Evolutionary conservation across 768 basidiomycete species (phyloP), one percentile per base, ranked within the genome.

Genomic region (Naganishia vaughanmartiniae): DNA sequence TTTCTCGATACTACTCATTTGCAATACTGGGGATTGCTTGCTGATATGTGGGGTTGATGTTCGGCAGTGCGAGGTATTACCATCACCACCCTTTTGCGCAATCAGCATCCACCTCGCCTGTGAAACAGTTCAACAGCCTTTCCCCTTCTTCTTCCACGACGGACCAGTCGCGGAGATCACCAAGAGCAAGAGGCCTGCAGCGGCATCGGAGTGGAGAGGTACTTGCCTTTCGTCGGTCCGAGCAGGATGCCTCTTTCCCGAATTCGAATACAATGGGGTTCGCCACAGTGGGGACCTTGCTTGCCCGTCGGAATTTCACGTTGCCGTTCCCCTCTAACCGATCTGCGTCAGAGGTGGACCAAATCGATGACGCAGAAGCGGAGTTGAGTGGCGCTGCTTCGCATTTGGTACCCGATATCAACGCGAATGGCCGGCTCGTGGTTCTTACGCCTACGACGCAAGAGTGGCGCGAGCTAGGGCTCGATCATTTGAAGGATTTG

Each of bases 381-480:
- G 21, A 26, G 17, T 19, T 33, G 51, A 4, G 51, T 48, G 24
- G 77, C 39, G 24, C 68, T 26, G 28, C 21, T 31, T 58, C 56
- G 6, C 71, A 72, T 28, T 72, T 75, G 17, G 76, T 74, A 55
- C 55, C 51, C 11, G 60, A 71, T 17, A 72, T 51, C 56, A 73
- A 55, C 46, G 66, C 69, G 42, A 72, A 67, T 56, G 66, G 53
- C 12, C 73, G 28, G 74, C 54, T 77, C 67, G 77, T 81, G 36
- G 77, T 81, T 21, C 73, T 81, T 21, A 81, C 80, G 7, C 80
- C 80, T 10, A 81, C 80, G 6, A 81, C 80, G 4, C 76, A 79
- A 60, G 80, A 81, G 65, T 81, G 80, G 80, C 74, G 74, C 31
- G 80, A 79, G 48, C 53, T 81, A 34, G 70, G 66, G 24, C 71